A percentile compares a stretch with the other conserved stretches of the same genome.
These are phyloP conservation scores for Coniochaeta hoffmannii DNA, from an alignment of 2,329 filamentous ascomycete genomes.

Conservation along the genomic window DNA sequence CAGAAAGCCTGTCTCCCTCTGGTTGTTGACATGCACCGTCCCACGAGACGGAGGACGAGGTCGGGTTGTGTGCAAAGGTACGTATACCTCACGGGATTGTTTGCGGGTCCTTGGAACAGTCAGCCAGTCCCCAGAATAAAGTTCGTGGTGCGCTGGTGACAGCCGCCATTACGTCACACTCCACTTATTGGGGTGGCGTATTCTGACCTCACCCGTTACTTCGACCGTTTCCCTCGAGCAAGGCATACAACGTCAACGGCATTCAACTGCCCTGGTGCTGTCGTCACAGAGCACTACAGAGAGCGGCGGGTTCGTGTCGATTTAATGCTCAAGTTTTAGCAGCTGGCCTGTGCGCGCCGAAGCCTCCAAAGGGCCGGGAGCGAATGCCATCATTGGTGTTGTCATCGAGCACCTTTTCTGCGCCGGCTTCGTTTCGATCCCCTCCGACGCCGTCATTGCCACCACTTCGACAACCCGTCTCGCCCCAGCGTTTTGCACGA, in stretches of 20 bases:
- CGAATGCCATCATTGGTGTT: neutral
- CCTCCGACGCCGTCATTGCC: neutral
- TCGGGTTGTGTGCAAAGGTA: too few species aligned
- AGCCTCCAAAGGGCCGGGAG: neutral
- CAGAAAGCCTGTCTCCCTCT: too few species aligned
- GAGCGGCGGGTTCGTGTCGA: too few species aligned
- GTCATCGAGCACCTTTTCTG: neutral
- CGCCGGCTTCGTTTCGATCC: neutral
- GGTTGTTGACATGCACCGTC: too few species aligned
- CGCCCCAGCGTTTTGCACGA: neutral
- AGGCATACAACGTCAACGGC: neutral
- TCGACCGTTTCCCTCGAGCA: neutral
- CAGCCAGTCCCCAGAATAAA: too few species aligned
- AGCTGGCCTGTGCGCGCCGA: neutral
- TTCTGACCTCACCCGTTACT: conserved; percentile 1
- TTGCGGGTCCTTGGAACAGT: too few species aligned
- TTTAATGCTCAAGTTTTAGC: neutral
- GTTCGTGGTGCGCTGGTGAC: too few species aligned
- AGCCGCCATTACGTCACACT: neutral
- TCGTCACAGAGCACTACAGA: neutral
- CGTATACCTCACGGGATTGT: too few species aligned
- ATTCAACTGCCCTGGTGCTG: too few species aligned
- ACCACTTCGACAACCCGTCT: neutral
- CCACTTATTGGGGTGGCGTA: neutral
- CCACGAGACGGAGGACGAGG: too few species aligned